Conservation (phyloP, 805 yeast species). For the Schwanniomyces polymorphus region DNA sequence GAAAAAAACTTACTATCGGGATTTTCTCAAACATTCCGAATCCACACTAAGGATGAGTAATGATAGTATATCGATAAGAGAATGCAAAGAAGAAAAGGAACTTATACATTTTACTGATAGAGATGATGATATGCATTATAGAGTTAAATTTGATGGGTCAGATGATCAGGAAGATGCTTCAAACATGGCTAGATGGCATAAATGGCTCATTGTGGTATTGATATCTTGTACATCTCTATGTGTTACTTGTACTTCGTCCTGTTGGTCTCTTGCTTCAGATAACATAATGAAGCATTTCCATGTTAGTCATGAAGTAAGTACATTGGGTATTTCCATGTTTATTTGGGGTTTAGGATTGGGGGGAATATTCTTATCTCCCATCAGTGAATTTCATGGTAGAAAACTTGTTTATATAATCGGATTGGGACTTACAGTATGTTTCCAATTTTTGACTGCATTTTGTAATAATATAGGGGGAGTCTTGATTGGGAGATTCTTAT, state of each 20-base stretch:
- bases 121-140: neutral
- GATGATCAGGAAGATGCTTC: slow-evolving; percentile 27
- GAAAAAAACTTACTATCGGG: neutral
- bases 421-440: slow-evolving; percentile 7
- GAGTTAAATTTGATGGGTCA: neutral
- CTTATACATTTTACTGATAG: neutral
- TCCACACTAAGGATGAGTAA: slow-evolving; percentile 8
- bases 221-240: slow-evolving; percentile 23
- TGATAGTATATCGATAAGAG: neutral
- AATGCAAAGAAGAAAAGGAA: neutral
- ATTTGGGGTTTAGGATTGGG: slow-evolving; percentile 29
- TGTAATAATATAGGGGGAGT: slow-evolving; percentile 9
- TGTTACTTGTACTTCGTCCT: slow-evolving; percentile 17
- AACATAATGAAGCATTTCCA: slow-evolving; percentile 21
- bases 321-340: slow-evolving; percentile 26
- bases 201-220: slow-evolving; percentile 25
- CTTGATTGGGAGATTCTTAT: slow-evolving; percentile 67
- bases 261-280: slow-evolving; percentile 26
- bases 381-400: slow-evolving; percentile 67
- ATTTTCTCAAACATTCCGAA: neutral
- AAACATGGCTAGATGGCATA: slow-evolving; percentile 18
- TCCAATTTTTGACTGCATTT: slow-evolving; percentile 27
- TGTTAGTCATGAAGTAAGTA: slow-evolving; percentile 22
- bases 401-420: slow-evolving; percentile 44
- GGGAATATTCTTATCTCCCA: slow-evolving; percentile 47